phyloP scores from a whole-genome alignment of 768 basidiomycete genomes.

The Cystobasidium onofrii region DNA sequence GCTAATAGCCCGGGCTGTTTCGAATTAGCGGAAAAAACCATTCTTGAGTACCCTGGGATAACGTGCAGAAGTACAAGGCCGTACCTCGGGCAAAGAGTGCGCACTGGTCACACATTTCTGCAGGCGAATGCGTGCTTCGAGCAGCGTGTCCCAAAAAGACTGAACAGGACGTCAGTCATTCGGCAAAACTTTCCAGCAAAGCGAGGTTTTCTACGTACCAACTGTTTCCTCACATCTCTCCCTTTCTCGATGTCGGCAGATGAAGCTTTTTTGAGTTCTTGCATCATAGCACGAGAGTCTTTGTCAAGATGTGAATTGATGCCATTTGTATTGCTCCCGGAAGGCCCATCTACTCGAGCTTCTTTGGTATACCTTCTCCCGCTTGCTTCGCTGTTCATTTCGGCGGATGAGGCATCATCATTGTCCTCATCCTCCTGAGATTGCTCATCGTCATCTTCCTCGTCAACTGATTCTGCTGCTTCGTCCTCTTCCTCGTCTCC shows the following conservation, averaged over 20 bases:
- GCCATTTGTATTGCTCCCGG: neutral
- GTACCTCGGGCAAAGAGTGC: constrained; percentile 60
- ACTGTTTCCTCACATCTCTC: constrained; percentile 69
- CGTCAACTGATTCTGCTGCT: neutral
- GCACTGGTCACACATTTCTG: constrained; percentile 67
- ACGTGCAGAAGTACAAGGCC: constrained; percentile 42
- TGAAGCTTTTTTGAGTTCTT: constrained; percentile 23
- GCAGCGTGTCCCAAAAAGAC: constrained; percentile 74
- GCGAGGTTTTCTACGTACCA: constrained; percentile 53
- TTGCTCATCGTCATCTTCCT: neutral
- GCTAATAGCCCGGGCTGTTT: neutral
- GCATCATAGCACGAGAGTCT: constrained; percentile 22
- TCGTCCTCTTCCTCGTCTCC: constrained; percentile 17
- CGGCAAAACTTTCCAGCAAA: neutral
- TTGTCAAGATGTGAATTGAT: neutral
- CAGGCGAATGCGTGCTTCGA: constrained; percentile 82
- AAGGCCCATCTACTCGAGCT: neutral
- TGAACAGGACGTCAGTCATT: constrained; percentile 43
- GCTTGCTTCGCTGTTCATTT: neutral
- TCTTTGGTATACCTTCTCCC: neutral
- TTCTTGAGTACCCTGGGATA: constrained; percentile 42
- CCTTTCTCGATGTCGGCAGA: constrained; percentile 57
- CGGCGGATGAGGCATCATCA: neutral
- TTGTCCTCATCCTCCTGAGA: constrained; percentile 6
- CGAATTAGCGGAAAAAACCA: neutral